Evolutionary conservation across 2,329 filamentous ascomycete genomes (phyloP), one percentile per base, ranked within the genome.

Genomic region (Nannizziopsis barbatae): DNA sequence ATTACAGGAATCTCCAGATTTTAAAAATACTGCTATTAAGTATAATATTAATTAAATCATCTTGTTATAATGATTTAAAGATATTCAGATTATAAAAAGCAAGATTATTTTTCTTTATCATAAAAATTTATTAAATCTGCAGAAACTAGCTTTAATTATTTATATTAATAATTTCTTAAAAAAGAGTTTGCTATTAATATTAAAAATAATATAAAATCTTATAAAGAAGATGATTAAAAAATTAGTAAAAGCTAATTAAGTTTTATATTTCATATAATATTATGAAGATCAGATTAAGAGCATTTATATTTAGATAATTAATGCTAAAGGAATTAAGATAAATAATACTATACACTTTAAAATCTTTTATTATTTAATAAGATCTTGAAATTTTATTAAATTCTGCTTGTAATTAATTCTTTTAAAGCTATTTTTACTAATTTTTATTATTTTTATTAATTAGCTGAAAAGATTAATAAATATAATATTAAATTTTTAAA

Each of bases 341-440:
- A 45, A 51, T 47, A 48, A 51, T 20, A 48, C 45, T 32, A 15
- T 15, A 11, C 45, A 46, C 33, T 51, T 41, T 45, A 18, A 41
- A 17, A 10, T 36, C 32, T 48, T 41, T 36, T 51, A 37, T 36
- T n/a, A n/a, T n/a, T n/a, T n/a, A n/a, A n/a, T n/a, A n/a, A n/a
- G n/a, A n/a, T n/a, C n/a, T n/a, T n/a, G n/a, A n/a, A 42, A 15
- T 20, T 14, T 14, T 51, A 27, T 47, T 39, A 36, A 11, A 22
- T 47, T 39, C 35, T 10, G 39, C n/a, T 44, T 44, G 18, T 20
- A 41, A 36, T 20, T 6, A 6, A 14, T 27, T 35, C 6, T 18
- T 33, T 27, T n/a, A 20, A 7, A 11, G 15, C 20, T 37, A 12
- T 37, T 5, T 7, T n/a, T 44, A 17, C 17, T 45, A 31, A 45